Conservation (phyloP, 306 rosid genomes). For the Acacia melanoxylon region DNA sequence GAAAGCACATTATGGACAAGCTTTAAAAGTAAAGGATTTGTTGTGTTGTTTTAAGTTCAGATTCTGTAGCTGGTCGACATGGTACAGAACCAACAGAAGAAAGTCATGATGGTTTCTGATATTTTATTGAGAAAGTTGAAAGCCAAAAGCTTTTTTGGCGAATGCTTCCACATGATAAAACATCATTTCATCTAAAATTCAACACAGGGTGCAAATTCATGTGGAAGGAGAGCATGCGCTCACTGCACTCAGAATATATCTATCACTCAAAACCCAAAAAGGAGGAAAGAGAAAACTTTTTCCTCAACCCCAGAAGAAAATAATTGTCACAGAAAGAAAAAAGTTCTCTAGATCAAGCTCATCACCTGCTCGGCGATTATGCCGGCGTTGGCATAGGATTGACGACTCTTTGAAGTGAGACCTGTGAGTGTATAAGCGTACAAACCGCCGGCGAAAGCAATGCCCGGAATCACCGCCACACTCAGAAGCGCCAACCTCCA, state of each 20-base stretch:
- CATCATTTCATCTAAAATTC: conserved; percentile 39
- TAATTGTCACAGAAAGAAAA: neutral
- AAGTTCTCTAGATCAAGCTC: conserved; percentile 18
- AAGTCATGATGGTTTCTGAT: conserved; percentile 27
- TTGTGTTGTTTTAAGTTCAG: neutral
- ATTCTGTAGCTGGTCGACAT: neutral
- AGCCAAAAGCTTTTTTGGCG: conserved; percentile 14
- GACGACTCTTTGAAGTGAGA: conserved; percentile 92
- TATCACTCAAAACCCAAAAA: neutral
- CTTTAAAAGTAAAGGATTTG: neutral
- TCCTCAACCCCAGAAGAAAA: conserved; percentile 1
- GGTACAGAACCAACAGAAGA: neutral
- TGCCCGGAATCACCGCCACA: conserved; percentile 97
- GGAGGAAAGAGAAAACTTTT: conserved; percentile 22
- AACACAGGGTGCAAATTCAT: conserved; percentile 35
- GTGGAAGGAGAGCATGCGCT: conserved; percentile 32
- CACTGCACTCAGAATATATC: conserved; percentile 25
- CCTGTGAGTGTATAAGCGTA: conserved; percentile 98
- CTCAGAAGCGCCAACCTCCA: conserved; percentile 95
- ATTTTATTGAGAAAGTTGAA: conserved; percentile 34
- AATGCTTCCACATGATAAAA: conserved; percentile 37
- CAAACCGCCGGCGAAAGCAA: conserved; percentile 96
- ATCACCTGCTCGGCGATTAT: conserved; percentile 95
- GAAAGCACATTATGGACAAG: neutral
- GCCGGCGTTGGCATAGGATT: conserved; percentile 96